Percentiles rank a stretch among this genome's conserved stretches.
phyloP scores from a whole-genome alignment of 495 filamentous ascomycete species.

The Podospora pseudocomata region DNA sequence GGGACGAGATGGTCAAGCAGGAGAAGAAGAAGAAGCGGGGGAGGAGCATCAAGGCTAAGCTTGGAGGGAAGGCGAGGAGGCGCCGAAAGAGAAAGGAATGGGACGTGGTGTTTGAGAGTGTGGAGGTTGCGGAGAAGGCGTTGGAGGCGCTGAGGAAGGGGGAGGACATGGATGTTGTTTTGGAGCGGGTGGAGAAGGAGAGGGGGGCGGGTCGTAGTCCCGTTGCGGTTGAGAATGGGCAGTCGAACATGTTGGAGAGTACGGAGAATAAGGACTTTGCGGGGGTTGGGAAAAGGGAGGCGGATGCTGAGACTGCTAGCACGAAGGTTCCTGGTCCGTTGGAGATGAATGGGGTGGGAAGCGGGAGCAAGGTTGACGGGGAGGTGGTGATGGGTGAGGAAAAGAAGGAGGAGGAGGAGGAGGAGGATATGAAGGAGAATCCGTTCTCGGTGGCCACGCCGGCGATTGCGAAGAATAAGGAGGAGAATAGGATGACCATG shows the following conservation, averaged over 20 bases:
- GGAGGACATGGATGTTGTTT: conserved; percentile 29
- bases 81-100: conserved; percentile 30
- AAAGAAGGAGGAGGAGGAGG: not conserved
- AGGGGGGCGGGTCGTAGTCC: not conserved
- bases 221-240: not conserved
- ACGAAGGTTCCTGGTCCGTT: not conserved
- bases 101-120: conserved; percentile 46
- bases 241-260: not conserved
- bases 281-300: not conserved
- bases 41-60: conserved; percentile 15
- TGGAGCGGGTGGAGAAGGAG: conserved; percentile 17
- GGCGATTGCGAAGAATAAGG: conserved; percentile 1
- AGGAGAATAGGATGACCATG: conserved; percentile 1
- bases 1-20: conserved; percentile 37
- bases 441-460: conserved; percentile 3
- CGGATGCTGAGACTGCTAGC: not conserved
- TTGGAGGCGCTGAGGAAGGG: conserved; percentile 38
- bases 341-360: not conserved
- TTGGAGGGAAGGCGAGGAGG: conserved; percentile 13
- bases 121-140: conserved; percentile 39
- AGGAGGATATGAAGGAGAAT: not conserved
- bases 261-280: not conserved
- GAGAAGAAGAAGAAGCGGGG: conserved; percentile 32
- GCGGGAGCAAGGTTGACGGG: not conserved
- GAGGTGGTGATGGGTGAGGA: not conserved